Base-by-base conservation (phyloP, 352 stramenopile genomes). In the Nothophytophthora sp. region DNA sequence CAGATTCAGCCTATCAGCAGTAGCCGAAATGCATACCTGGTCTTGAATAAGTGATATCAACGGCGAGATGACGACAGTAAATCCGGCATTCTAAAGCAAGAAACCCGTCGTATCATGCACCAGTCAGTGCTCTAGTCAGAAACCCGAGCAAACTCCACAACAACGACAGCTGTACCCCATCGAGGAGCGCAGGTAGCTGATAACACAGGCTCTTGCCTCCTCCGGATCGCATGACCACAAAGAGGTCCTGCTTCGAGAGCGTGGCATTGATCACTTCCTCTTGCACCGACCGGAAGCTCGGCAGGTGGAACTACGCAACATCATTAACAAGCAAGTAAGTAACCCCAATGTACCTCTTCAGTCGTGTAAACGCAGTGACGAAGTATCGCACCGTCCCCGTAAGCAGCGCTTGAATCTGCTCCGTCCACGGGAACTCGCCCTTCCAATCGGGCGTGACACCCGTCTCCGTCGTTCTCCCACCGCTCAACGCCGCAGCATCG, bases 1-100 rank as follows among this genome's bases (percentile, higher is more conserved):
- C n/a, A n/a, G n/a, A n/a, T n/a, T n/a, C 13, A 42, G 20, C 8
- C 42, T 32, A 46, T 11, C 22, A 23, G 16, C 18, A 18, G 7
- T 11, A 45, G 48, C n/a, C 3, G 11, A 28, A 20, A 7, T 4
- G 7, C 19, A 20, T 50, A 87, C 88, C 62, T 98, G 93, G 62
- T 98, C 92, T 51, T 92, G 73, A 24, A 98, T 98, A 12, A 98
- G 76, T 18, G 88, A 97, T 19, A 98, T 70, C 15, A 98, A 66
- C 15, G 95, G 95, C 5, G 86, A 97, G 37, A 98, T 80, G 1
- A 98, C 92, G 2, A 98, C 63, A 3, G 88, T 97, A 25, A 98
- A 79, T 5, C 78, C 74, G 25, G 69, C 40, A 33, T 65, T 76
- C 69, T 86, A n/a, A n/a, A n/a, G n/a, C n/a, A n/a, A n/a, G n/a